phyloP scores from a whole-genome alignment of 2,329 filamentous ascomycete species.

The Dactylellina cionopaga region DNA sequence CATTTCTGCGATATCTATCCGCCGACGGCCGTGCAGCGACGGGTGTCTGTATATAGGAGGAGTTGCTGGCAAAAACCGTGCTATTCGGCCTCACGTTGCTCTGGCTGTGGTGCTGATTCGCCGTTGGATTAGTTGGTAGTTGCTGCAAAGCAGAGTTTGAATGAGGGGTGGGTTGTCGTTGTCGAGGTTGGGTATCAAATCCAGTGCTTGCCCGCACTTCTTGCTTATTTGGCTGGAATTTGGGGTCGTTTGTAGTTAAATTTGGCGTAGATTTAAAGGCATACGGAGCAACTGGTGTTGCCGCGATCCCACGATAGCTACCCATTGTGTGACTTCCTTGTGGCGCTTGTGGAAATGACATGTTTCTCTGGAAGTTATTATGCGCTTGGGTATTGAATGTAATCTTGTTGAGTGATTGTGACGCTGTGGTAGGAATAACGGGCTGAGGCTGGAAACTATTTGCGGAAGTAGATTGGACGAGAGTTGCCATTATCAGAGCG shows the following conservation, averaged over 20 bases:
- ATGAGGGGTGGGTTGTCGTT: conserved; percentile 59
- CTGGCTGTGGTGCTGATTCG: conserved; percentile 60
- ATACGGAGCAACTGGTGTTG: conserved; percentile 76
- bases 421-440: conserved; percentile 77
- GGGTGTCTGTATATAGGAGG: conserved; percentile 21
- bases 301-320: conserved; percentile 65
- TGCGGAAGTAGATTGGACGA: conserved; percentile 72
- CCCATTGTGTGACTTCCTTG: conserved; percentile 65
- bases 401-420: conserved; percentile 74
- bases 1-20: conserved; percentile 56
- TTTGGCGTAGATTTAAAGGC: conserved; percentile 76
- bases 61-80: conserved; percentile 11
- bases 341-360: conserved; percentile 65
- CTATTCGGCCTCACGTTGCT: conserved; percentile 61
- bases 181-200: conserved; percentile 69
- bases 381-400: conserved; percentile 64
- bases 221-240: conserved; percentile 62
- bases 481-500: conserved; percentile 73
- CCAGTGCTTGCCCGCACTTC: conserved; percentile 60
- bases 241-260: conserved; percentile 67
- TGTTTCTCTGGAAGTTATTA: conserved; percentile 57
- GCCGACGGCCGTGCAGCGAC: conserved; percentile 57
- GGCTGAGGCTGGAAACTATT: conserved; percentile 69
- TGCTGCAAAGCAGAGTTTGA: conserved; percentile 60
- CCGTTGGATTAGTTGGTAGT: conserved; percentile 62